Base-by-base conservation (phyloP, 2,329 filamentous ascomycete genomes). In the Lecanicillium sp. region DNA sequence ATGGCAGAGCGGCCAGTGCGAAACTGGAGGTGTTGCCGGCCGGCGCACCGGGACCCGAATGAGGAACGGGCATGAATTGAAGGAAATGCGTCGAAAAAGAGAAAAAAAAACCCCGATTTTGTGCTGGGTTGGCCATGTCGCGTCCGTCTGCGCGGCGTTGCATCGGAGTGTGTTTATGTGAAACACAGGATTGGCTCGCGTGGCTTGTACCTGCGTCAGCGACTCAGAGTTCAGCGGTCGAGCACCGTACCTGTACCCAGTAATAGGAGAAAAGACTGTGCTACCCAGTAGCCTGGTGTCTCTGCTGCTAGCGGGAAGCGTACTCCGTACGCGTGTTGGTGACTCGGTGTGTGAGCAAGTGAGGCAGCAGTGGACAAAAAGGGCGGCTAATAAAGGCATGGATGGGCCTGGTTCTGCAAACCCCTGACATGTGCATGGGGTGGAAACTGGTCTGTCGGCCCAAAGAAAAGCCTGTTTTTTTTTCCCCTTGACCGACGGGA, bases 131-230 rank as follows among this genome's bases (percentile, higher is more conserved):
- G 20, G 27, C 19, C 35, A 20, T 15, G 36, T 36, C 35, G 15
- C 12, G n/a, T n/a, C n/a, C n/a, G n/a, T n/a, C n/a, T n/a, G n/a
- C 38, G 44, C 44, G 36, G 35, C 33, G 44, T 39, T 40, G 36
- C 21, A 47, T 47, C 44, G 44, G 44, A 9, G 15, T 24, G 36
- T 47, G n/a, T 41, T 47, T 47, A 47, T 21, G 45, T 48, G 45
- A 48, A 48, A 48, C 45, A 42, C 19, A 14, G 27, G 26, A 20
- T 21, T 27, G 45, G 45, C 45, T 33, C 38, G 45, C 35, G 26
- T 39, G 35, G 38, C 45, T 29, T 36, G 45, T 43, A 30, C 27
- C 45, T 48, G 45, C 40, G 29, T 43, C 40, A 32, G 30, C 44
- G 36, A 38, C 37, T 15, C 32, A 39, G 33, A 39, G n/a, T 19